Evolutionary conservation across 352 stramenopile genomes (phyloP), one percentile per base, ranked within the genome.

Genomic region (Discostella stelligera): DNA sequence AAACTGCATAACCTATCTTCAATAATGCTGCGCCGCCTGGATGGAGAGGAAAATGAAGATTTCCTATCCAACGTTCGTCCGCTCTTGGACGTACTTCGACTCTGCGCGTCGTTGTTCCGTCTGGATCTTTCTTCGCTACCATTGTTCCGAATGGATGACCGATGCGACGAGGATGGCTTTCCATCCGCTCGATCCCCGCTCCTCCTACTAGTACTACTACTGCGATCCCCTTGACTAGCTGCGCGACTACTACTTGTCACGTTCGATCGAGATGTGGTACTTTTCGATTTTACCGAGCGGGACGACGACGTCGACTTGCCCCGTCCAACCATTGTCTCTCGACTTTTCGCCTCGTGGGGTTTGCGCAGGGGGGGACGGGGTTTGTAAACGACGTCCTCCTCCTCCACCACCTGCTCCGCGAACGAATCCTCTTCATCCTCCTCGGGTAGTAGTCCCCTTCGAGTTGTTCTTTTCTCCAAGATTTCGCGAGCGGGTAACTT

Each of bases 301-400:
- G 50, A 60, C 20, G 18, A 21, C 23, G 63, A 71, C 20, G 18
- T 44, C 23, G 63, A 71, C n/a, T 61, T 71, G 9, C 63, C 63
- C 21, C 23, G 27, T 14, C 63, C 63, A 0, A 41, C 13, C 63
- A 71, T 71, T 2, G 30, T 58, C 14, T 61, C 9, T 13, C 63
- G 48, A 23, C 63, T 62, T 23, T 61, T 71, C 2, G 48, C 63
- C 16, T 48, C 46, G 41, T 61, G 44, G 8, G 52, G 50, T 18
- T 59, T 71, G 3, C 48, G 27, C 52, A 71, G 44, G n/a, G 63
- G 63, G 4, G 37, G 37, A 44, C 7, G 7, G 11, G 11, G 11
- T 44, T 44, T 44, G 37, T 10, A 14, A 44, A 14, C 7, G 37
- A 44, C 37, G 2, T 44, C 37, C 37, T 44, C 37, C 11, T 44